These are phyloP conservation scores for Phaseolus coccineus DNA, from an alignment of 331 rosid species.

Conservation along the genomic window DNA sequence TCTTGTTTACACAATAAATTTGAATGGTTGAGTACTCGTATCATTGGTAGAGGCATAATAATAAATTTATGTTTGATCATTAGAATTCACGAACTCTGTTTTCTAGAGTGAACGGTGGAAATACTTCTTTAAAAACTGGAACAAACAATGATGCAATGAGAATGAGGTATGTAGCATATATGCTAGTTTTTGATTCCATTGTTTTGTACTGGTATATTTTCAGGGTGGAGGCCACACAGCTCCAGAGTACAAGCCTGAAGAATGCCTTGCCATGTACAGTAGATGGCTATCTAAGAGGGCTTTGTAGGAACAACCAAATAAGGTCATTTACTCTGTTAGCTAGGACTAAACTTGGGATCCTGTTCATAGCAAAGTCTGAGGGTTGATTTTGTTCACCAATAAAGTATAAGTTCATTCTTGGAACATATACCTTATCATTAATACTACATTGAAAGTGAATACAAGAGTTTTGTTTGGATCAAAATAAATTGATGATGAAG, in stretches of 20 bases:
- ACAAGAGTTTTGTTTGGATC: too few relatives aligned
- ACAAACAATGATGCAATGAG: background rate
- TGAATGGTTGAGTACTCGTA: background rate
- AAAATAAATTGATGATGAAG: too few relatives aligned
- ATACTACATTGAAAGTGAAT: too few relatives aligned
- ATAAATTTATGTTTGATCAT: background rate
- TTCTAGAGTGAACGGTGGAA: background rate
- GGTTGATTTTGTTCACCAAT: too few relatives aligned
- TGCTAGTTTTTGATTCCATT: background rate
- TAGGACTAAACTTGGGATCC: too few relatives aligned
- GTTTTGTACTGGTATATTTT: background rate
- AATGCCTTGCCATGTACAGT: conserved; percentile 54
- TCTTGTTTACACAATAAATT: background rate
- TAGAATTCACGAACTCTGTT: background rate
- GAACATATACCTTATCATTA: too few relatives aligned
- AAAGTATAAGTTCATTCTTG: too few relatives aligned
- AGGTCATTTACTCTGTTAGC: background rate
- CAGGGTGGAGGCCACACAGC: conserved; percentile 84
- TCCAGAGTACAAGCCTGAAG: conserved; percentile 56
- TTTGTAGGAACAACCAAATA: conserved; percentile 30
- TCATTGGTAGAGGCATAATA: background rate
- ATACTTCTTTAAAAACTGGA: background rate
- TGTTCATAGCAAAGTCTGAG: too few relatives aligned
- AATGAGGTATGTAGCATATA: background rate
- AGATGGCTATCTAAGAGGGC: conserved; percentile 56